Base-by-base conservation (phyloP, 208 protist species). In the Leishmania aethiopica region DNA sequence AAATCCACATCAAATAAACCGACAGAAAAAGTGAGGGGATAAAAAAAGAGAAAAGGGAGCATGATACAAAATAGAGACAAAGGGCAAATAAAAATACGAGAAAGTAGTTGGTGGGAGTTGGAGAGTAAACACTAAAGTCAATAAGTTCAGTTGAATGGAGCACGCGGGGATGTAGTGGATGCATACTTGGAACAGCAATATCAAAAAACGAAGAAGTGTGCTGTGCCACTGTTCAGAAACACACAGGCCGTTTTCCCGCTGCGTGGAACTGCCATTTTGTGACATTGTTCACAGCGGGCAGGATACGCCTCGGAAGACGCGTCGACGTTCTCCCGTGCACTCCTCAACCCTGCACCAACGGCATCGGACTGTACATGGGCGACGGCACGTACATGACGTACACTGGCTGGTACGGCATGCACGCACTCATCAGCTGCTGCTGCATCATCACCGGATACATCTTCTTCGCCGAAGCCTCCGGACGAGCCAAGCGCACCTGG, bases 401-500 rank as follows among this genome's bases (percentile, higher is more conserved):
- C 40, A 82, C 88, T 19, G 83, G 92, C 76, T 85, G 85, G 77
- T 87, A 90, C 73, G 79, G 82, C 81, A 81, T 88, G 82, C 82
- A 89, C 17, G 77, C 72, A 51, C 78, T 80, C 83, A 89, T 81
- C 55, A 82, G 60, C 82, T 89, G 86, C 80, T 93, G 93, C 76
- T 94, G 88, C 72, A 86, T 85, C 75, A 94, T 80, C 59, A 93
- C 88, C 19, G 93, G 91, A 70, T 89, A 88, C 40, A 93, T 83
- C 85, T 92, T 93, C 85, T 96, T 96, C 45, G 88, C 84, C 32
- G 91, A 96, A 7, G 92, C 92, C 78, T 94, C 92, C 13, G 92
- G 92, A 47, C 91, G 89, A 57, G 94, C 92, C 70, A 96, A 86
- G 53, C 94, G 92, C 40, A 97, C 94, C 84, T 97, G 94, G 28